Conservation (phyloP, 2,329 filamentous ascomycete species). For the Aspergillus brunneoviolaceus region DNA sequence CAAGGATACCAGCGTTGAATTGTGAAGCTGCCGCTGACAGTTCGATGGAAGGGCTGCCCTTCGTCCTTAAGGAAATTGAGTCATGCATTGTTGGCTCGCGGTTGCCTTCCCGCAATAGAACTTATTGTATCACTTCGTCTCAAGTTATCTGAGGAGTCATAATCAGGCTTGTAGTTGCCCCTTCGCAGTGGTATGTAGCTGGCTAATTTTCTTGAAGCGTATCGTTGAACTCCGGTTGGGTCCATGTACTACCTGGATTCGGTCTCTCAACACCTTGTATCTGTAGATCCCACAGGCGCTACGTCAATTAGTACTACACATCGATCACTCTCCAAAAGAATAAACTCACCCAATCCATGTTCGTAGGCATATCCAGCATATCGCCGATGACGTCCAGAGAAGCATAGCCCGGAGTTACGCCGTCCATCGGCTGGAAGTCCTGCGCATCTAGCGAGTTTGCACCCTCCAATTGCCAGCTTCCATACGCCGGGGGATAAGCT, state of each 20-base stretch:
- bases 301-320: slow-evolving; percentile 4
- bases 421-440: slow-evolving; percentile 2
- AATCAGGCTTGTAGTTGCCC: too few relatives aligned
- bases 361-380: slow-evolving; percentile 34
- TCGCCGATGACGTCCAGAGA: slow-evolving; percentile 32
- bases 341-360: slow-evolving; percentile 35
- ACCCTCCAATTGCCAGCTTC: slow-evolving; percentile 9
- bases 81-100: too few relatives aligned
- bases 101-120: too few relatives aligned
- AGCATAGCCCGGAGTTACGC: slow-evolving; percentile 4
- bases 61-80: too few relatives aligned
- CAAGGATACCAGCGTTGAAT: too few relatives aligned
- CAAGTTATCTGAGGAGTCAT: too few relatives aligned
- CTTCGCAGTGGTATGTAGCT: not conserved
- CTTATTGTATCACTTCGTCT: too few relatives aligned
- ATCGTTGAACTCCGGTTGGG: not conserved
- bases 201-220: not conserved
- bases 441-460: slow-evolving; percentile 5
- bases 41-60: too few relatives aligned
- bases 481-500: slow-evolving; percentile 19
- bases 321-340: not conserved
- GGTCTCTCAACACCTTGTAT: slow-evolving; percentile 11
- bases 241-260: not conserved
- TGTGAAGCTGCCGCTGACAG: too few relatives aligned
- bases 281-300: slow-evolving; percentile 27